Evolutionary conservation across 2,329 filamentous ascomycete genomes (phyloP), one percentile per base, ranked within the genome.

Genomic region (Diaporthe sp.): DNA sequence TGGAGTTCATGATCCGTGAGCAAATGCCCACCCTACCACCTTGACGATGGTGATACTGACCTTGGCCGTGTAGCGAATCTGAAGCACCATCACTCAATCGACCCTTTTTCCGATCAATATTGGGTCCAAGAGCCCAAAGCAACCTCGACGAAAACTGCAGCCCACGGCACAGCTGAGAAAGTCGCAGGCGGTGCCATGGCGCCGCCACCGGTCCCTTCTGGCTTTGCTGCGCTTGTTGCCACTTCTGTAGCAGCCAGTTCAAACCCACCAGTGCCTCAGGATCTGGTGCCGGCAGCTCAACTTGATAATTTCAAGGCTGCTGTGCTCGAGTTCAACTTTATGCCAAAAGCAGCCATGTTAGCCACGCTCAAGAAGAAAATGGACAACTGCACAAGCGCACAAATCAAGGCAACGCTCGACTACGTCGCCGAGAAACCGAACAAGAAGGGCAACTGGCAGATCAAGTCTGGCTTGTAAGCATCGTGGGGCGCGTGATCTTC

Each of bases 31-130:
- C 53, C 73, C 78, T 81, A 71, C 51, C 3, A 13, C 5, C 28
- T 37, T 57, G 28, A 70, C 15, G 5, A 12, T 31, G 31, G 37
- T 20, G 12, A 39, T 42, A 55, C 74, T 77, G 31, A 80, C 80
- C 79, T 34, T 37, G 25, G 74, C 81, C 75, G n/a, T 37, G 20
- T 73, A 60, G 12, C 77, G 89, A 88, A 87, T 74, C 85, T 91
- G 20, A 84, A 89, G 51, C 85, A 83, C 84, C 92, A 84, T 65
- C 83, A 83, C 65, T 82, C 84, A 10, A 96, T 99, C 78, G 93
- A 99, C 81, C 97, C 97, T 0, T 97, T 96, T 82, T 96, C 95
- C 0, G 91, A 91, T 0, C 84, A 87, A 0, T 98, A 98, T 83
- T 98, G 97, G 97, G 85, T 87, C 42, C 78, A 85, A 2, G 86